Evolutionary conservation across 306 rosid species (phyloP), one percentile per base, ranked within the genome.

Genomic region (Abrus precatorius): DNA sequence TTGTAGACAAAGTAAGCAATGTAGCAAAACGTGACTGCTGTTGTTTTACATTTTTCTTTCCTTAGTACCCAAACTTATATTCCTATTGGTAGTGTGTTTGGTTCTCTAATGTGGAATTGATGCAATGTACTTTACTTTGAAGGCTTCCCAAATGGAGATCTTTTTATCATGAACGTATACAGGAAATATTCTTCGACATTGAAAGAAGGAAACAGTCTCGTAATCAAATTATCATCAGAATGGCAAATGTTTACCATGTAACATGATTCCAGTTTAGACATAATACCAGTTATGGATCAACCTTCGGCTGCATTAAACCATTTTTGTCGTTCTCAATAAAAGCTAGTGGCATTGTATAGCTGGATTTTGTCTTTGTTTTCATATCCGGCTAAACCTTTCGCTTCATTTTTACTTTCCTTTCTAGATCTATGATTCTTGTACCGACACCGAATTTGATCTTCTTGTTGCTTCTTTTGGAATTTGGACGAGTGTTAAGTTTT

Each of bases 281-380:
- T 57, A 43, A 74, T 75, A 44, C 75, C 13, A 6, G 60, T 57
- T 69, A 74, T 61, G 36, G 74, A 74, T 80, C 53, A 61, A 59
- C 43, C 82, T 54, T 34, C 47, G 7, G 41, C 59, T 7, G 59
- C 61, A 53, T 9, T 11, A 56, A 69, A 79, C 72, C 6, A 20
- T 50, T 80, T 71, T 70, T 81, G 85, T 75, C 62, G 5, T 79
- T 84, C 75, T 76, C 78, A 79, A 79, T 84, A 20, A 79, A 79
- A 68, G 49, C 20, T 79, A 69, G 79, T 50, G 62, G 36, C 67
- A 57, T 32, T 85, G 59, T 53, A 40, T 76, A 79, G 89, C 79
- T 84, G 87, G 87, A 79, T 74, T 80, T 73, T 80, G 76, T 80
- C 67, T 66, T 34, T 56, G 77, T 73, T 80, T 69, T 56, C 77